Conservation (phyloP, 192 early-diverging fungal species). For the Entomortierella lignicola region DNA sequence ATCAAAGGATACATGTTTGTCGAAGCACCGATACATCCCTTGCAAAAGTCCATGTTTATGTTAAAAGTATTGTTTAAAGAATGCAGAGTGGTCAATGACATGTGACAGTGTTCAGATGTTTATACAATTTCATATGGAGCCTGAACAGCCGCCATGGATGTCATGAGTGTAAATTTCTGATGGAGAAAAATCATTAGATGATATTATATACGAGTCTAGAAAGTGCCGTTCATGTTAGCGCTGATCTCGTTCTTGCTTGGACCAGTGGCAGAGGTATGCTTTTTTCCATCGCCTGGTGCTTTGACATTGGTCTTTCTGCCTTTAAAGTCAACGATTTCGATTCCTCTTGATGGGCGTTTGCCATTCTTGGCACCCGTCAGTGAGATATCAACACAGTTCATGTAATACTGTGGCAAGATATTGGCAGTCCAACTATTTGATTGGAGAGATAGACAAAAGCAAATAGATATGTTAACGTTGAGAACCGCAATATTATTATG, state of each 20-base stretch:
- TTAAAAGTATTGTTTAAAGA: no score
- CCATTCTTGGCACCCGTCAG: constrained; percentile 55
- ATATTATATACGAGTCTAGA: no score
- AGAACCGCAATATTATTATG: neutral
- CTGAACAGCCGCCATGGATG: no score
- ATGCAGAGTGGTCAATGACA: no score
- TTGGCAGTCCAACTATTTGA: constrained; percentile 70
- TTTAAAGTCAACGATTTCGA: constrained; percentile 37
- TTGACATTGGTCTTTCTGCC: constrained; percentile 14
- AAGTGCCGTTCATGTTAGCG: constrained; percentile 33
- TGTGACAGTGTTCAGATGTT: no score
- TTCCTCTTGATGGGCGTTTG: constrained; percentile 11
- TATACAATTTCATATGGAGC: no score
- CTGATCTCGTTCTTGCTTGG: constrained; percentile 25
- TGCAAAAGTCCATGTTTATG: no score
- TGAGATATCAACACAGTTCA: constrained; percentile 78
- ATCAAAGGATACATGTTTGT: no score
- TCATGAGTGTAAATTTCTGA: no score
- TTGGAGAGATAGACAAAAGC: neutral
- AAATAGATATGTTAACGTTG: neutral
- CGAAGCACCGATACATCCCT: no score
- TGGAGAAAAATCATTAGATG: no score
- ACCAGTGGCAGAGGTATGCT: constrained; percentile 27
- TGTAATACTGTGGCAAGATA: constrained; percentile 80
- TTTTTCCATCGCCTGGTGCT: constrained; percentile 38